A percentile compares a stretch with the other conserved stretches of the same genome.
phyloP scores from a whole-genome alignment of 2,329 filamentous ascomycete genomes.

The Byssothecium circinans region DNA sequence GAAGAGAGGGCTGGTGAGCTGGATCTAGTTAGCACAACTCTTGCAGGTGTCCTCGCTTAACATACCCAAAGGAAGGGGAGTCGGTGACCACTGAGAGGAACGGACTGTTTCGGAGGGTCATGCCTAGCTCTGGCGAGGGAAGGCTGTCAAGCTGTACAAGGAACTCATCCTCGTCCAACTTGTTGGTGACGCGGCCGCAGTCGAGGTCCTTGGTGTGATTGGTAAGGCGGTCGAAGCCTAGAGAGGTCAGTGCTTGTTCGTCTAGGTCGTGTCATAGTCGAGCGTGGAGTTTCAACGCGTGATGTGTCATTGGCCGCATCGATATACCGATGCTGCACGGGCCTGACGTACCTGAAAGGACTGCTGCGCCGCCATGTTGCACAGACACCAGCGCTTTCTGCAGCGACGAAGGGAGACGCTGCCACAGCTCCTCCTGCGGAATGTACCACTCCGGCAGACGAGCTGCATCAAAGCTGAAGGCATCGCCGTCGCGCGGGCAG shows the following conservation, averaged over 20 bases:
- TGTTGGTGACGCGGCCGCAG: slow-evolving; percentile 15
- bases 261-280: slow-evolving; percentile 2
- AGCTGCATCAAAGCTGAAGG: slow-evolving; percentile 41
- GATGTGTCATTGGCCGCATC: slow-evolving; percentile 13
- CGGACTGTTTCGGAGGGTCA: slow-evolving; percentile 33
- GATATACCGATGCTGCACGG: slow-evolving; percentile 7
- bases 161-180: slow-evolving; percentile 25
- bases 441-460: slow-evolving; percentile 45
- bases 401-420: slow-evolving; percentile 41
- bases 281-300: too few relatives aligned
- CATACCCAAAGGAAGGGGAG: slow-evolving; percentile 24
- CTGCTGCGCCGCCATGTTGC: slow-evolving; percentile 49
- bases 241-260: slow-evolving; percentile 13
- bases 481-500: slow-evolving; percentile 41
- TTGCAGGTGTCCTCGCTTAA: slow-evolving; percentile 9
- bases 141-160: slow-evolving; percentile 27
- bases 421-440: slow-evolving; percentile 40
- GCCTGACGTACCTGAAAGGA: slow-evolving; percentile 43
- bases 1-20: slow-evolving; percentile 26
- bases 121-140: slow-evolving; percentile 28
- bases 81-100: slow-evolving; percentile 28
- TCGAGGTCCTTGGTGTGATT: slow-evolving; percentile 23
- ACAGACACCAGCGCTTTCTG: slow-evolving; percentile 39
- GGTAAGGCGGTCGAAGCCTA: slow-evolving; percentile 36
- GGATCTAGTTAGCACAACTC: not conserved